Base-by-base conservation (phyloP, 2,329 filamentous ascomycete species). In the Trichoderma sp. region DNA sequence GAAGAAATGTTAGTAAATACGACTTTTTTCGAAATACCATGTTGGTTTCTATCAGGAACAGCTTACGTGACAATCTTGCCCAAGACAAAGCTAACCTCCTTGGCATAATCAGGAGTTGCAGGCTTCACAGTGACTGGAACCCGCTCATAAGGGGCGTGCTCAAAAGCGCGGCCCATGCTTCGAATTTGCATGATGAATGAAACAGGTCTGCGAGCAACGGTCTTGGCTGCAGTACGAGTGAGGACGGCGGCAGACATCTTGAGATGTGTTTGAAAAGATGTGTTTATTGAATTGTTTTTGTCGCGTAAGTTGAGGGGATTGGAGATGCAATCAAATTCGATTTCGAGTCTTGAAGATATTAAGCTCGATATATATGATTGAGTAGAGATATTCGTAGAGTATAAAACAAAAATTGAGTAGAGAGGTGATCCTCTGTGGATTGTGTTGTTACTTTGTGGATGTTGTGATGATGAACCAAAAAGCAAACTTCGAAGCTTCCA, bases 31-130 rank as follows among this genome's bases (percentile, higher is more conserved):
- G 33, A 29, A 4, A 40, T 14, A 7, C 21, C 6, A 13, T 6
- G 4, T 58, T 47, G 5, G 1, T 11, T 14, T 5, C 7, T 33
- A 24, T 35, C 31, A 7, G 37, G 55, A 6, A 29, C 2, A 47
- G 52, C 68, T 56, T 70, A 70, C 68, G 66, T 62, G 47, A 68
- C 55, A 5, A 61, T 14, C 49, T 68, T 68, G 59, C 58, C 64
- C 37, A 57, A 27, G 2, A 56, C 52, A 14, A 21, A 60, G 27
- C 40, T 58, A 24, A 70, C 14, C 35, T 68, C 33, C 47, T 68
- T 70, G 6, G 19, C 29, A 21, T 59, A 70, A 14, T 70, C 68
- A 4, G 56, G 55, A 27, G 31, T 16, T 37, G 56, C 57, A 61
- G 63, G 33, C 29, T 60, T 40, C 56, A 37, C 24, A 10, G 68